Base-by-base conservation (phyloP, 345 rosid species). In the Hypericum androsaemum region DNA sequence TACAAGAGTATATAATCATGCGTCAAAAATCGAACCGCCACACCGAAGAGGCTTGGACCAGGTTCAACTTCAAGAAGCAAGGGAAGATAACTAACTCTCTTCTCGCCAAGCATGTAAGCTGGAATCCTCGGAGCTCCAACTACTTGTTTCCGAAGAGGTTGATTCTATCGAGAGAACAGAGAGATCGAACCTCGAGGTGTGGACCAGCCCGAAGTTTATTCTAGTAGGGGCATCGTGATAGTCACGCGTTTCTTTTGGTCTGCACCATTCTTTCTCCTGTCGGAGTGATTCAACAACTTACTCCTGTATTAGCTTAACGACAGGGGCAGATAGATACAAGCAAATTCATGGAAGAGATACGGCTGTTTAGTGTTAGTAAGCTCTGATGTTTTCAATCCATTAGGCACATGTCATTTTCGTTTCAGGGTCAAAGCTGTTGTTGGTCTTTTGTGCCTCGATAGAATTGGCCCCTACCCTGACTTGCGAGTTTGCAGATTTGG, bases 31-130 rank as follows among this genome's bases (percentile, higher is more conserved):
- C 79, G 89, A 32, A 82, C 74, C 7, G 95, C n/a, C n/a, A 87
- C 61, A 87, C 89, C 95, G 98, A 90, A 68, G 82, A 81, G 66
- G 96, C 96, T 5, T 90, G 95, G 96, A 71, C 85, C 6, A 87
- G 95, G 96, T 72, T 83, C 35, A 82, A 16, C 52, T 82, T 84
- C 79, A 87, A 43, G 86, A 87, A 82, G 61, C 81, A 70, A 43
- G 90, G 96, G 62, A 90, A 87, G 64, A 87, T 80, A 51, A 58
- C 78, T 7, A 39, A 80, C 22, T 78, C 82, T 58, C 74, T 95
- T 0, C 80, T 81, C 0, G 43, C 82, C 69, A 90, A 90, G 67
- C 87, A 90, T 54, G 98, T 90, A 68, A 84, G 68, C 10, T 87
- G 96, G 98, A 87, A 90, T 61, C 96, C 96, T 5, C 79, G 50